Evolutionary conservation across 805 yeast genomes (phyloP), one percentile per base, ranked within the genome.

Genomic region (Martiniozyma abietophila): DNA sequence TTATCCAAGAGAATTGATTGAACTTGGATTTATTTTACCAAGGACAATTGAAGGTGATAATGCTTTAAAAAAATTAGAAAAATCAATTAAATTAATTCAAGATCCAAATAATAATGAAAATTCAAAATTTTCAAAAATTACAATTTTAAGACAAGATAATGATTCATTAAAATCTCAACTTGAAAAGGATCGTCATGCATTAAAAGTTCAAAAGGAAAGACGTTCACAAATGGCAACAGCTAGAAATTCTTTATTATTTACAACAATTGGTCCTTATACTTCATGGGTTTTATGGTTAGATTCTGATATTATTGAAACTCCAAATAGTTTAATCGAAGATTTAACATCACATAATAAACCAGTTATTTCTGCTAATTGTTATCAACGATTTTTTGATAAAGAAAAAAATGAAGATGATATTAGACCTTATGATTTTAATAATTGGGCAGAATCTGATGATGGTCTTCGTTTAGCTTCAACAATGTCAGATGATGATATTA

Each of bases 211-310:
- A 59, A 88, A 86, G 58, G 80, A 82, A 49, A 74, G 98, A 56
- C 74, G 98, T 46, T 58, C 81, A 5, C 76, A 77, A 50, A 89
- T 92, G 97, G 94, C 96, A 2, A 64, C 85, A 44, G 96, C 97
- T 3, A 70, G 98, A 54, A 92, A 92, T 64, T 86, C 95, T 25
- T 64, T 92, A 38, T 66, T 92, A 31, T 85, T 86, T 61, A 81
- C 96, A 8, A 76, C 96, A 2, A 63, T 92, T 30, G 81, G 86
- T 4, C 94, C 96, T 15, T 73, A 80, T 46, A 86, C 94, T 2
- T 75, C 94, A 16, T 92, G 98, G 98, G 81, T 89, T 14, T 63
- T 92, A 33, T 92, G 99, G 99, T 64, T 92, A 46, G 99, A 92
- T 58, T 79, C 95, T 3, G 99, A 92, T 59, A 79, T 92, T 28